Percentiles rank a stretch among this genome's conserved stretches.
Conservation (phyloP, 2,329 filamentous ascomycete species). For the Xylaria hypoxylon region DNA sequence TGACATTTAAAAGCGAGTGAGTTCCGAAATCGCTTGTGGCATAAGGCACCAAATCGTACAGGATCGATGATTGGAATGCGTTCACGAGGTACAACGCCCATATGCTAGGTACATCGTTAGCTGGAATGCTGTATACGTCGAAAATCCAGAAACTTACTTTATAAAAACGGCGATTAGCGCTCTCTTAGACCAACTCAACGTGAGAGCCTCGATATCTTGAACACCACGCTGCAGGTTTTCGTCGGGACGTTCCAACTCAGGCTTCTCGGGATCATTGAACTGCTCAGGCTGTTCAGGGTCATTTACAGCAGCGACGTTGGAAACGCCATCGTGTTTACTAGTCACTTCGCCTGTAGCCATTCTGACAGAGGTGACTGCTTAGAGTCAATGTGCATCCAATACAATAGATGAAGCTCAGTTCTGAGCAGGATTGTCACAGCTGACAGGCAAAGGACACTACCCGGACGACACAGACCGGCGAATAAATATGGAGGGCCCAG, state of each 20-base stretch:
- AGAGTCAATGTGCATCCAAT: neutral
- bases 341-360: constrained; percentile 10
- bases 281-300: constrained; percentile 16
- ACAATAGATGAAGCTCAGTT: neutral
- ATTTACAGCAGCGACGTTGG: neutral
- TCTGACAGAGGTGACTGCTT: neutral
- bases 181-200: constrained; percentile 55
- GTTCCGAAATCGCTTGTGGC: constrained; percentile 56
- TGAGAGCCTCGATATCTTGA: constrained; percentile 58
- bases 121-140: constrained; percentile 4
- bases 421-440: neutral
- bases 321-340: constrained; percentile 1
- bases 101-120: constrained; percentile 49
- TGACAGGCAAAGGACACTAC: neutral
- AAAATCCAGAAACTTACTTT: constrained; percentile 47
- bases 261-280: constrained; percentile 22
- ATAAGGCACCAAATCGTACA: constrained; percentile 52
- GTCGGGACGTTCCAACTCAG: constrained; percentile 2
- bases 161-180: constrained; percentile 55
- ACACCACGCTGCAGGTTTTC: constrained; percentile 51
- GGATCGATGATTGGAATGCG: constrained; percentile 54
- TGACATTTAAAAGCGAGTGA: constrained; percentile 60
- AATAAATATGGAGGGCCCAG: neutral
- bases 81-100: constrained; percentile 58
- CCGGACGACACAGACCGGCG: neutral